Conservation (phyloP, 306 rosid species). For the Oxytropis ochrocephala region DNA sequence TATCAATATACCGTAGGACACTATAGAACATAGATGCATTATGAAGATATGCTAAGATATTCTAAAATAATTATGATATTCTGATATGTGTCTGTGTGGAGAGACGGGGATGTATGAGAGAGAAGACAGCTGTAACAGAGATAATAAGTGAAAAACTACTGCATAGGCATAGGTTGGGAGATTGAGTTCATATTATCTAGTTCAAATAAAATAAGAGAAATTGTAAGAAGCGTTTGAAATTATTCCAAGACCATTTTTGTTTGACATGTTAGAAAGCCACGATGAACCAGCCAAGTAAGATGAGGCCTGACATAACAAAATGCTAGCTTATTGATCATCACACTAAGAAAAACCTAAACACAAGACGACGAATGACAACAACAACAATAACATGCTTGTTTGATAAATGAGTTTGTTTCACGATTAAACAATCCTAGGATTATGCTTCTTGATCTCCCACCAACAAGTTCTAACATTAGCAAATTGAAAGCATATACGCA, state of each 20-base stretch:
- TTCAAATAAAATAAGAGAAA: background rate
- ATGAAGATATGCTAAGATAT: background rate
- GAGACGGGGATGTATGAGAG: background rate
- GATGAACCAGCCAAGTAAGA: background rate
- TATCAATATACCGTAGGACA: background rate
- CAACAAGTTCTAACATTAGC: background rate
- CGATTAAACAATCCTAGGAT: background rate
- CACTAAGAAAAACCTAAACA: background rate
- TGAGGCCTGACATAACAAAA: background rate
- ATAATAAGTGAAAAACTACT: background rate
- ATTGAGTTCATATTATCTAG: background rate
- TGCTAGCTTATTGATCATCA: background rate
- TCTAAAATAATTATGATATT: background rate
- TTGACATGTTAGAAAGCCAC: background rate
- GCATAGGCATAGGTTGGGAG: background rate
- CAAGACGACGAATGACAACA: background rate
- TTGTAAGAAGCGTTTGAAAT: background rate
- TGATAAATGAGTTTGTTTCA: background rate
- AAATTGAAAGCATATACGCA: background rate
- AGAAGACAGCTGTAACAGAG: background rate
- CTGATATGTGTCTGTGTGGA: background rate
- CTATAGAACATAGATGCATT: background rate
- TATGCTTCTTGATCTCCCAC: background rate
- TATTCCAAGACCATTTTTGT: background rate
- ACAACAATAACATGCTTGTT: background rate